These are phyloP conservation scores for Aspergillus sp. DNA, from an alignment of 2,329 filamentous ascomycete species.

Conservation along the genomic window DNA sequence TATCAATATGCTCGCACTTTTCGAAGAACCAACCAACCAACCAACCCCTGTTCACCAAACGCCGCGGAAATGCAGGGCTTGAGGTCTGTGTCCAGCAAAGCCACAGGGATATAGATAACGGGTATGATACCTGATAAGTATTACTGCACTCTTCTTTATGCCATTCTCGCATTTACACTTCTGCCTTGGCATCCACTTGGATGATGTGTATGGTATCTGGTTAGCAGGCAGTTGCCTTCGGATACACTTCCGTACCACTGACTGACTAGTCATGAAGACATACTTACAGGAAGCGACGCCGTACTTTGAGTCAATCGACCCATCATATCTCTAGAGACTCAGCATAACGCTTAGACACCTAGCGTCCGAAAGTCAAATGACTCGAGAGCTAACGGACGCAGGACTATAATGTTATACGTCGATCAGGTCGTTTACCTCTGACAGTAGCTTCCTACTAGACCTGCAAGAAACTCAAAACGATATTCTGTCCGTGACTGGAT, in stretches of 20 bases:
- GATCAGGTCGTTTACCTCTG: too few species aligned
- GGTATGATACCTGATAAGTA: background rate
- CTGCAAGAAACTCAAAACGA: background rate
- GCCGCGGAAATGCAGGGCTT: slow-evolving; percentile 1
- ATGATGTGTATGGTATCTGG: background rate
- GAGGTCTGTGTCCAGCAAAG: background rate
- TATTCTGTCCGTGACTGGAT: too few species aligned
- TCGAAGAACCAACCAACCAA: background rate
- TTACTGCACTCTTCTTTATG: background rate
- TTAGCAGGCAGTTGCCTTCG: background rate
- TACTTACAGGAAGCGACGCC: background rate
- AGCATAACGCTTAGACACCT: too few species aligned
- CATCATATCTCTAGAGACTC: too few species aligned
- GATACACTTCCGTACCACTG: too few species aligned
- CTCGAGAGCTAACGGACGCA: too few species aligned
- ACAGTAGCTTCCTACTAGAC: background rate
- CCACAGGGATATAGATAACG: background rate
- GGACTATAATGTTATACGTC: too few species aligned
- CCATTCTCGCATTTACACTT: background rate
- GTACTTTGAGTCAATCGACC: too few species aligned
- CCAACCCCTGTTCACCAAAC: background rate
- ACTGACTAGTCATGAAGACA: background rate
- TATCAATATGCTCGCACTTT: background rate
- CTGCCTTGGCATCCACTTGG: background rate
- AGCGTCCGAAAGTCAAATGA: too few species aligned